Percentiles rank a stretch among this genome's conserved stretches.
These are phyloP conservation scores for Apiotrichum gamsii DNA, from an alignment of 1,284 basidiomycete genomes.

Conservation along the genomic window DNA sequence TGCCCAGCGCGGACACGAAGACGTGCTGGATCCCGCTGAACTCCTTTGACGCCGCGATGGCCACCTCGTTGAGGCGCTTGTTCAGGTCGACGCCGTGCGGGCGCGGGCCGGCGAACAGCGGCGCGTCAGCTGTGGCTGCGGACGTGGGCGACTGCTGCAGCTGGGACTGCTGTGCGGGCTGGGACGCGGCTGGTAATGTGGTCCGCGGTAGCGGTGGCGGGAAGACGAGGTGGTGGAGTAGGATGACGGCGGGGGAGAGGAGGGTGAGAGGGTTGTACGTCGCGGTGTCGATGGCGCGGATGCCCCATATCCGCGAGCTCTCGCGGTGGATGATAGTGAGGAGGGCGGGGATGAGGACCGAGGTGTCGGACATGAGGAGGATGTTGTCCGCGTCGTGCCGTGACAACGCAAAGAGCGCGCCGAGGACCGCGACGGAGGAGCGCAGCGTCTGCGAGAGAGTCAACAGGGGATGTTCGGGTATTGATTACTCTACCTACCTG, in stretches of 20 bases:
- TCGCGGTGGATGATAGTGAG: slow-evolving; percentile 30
- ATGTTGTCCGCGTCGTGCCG: slow-evolving; percentile 30
- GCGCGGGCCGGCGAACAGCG: background rate
- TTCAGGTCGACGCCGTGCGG: slow-evolving; percentile 33
- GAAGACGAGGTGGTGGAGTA: slow-evolving; percentile 41
- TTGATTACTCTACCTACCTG: background rate
- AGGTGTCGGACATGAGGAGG: slow-evolving; percentile 30
- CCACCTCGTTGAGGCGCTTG: slow-evolving; percentile 17
- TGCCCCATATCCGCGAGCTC: slow-evolving; percentile 28
- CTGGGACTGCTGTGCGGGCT: background rate
- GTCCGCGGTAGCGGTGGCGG: slow-evolving; percentile 27
- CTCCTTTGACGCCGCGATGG: slow-evolving; percentile 27
- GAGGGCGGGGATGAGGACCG: slow-evolving; percentile 29
- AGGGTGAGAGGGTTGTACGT: slow-evolving; percentile 26
- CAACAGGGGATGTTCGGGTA: too few relatives aligned
- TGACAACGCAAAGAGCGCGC: slow-evolving; percentile 26
- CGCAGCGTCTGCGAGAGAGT: too few relatives aligned
- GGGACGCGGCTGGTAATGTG: too few relatives aligned
- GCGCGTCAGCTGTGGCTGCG: background rate
- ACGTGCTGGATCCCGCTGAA: slow-evolving; percentile 67
- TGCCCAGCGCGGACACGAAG: slow-evolving; percentile 67
- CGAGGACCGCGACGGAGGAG: slow-evolving; percentile 12
- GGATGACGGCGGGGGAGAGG: slow-evolving; percentile 22
- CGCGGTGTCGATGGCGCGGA: slow-evolving; percentile 9
- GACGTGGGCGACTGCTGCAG: too few relatives aligned